phyloP scores from a whole-genome alignment of 2,329 filamentous ascomycete species.

The Clarireedia hainanense region DNA sequence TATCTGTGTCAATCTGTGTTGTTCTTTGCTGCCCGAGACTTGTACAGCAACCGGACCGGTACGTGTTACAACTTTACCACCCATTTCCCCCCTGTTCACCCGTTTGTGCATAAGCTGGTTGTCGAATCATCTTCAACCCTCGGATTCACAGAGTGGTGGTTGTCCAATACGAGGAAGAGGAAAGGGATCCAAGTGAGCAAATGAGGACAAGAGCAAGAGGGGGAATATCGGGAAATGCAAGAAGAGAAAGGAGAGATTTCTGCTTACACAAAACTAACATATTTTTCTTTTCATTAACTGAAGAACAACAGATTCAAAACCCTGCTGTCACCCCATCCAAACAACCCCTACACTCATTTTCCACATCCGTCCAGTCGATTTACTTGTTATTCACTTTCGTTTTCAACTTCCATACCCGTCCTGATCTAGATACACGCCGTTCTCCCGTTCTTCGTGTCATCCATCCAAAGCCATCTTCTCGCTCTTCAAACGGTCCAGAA shows the following conservation, averaged over 20 bases:
- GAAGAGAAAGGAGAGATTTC: background rate
- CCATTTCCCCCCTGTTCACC: background rate
- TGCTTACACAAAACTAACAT: background rate
- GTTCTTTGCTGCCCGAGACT: background rate
- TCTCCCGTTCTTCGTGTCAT: background rate
- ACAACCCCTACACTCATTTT: background rate
- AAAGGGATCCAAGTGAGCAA: background rate
- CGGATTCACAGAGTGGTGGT: background rate
- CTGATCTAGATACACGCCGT: too few relatives aligned
- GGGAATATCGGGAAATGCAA: background rate
- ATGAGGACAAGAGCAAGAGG: too few relatives aligned
- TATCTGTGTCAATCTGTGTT: background rate
- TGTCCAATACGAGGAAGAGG: background rate
- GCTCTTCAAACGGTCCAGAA: background rate
- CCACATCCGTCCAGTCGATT: background rate
- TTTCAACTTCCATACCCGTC: background rate
- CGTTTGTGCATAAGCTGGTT: background rate
- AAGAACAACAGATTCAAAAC: slow-evolving; percentile 1
- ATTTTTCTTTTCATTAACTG: background rate
- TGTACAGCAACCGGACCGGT: background rate
- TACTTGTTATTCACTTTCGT: background rate
- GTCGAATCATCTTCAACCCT: background rate
- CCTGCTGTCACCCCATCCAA: background rate
- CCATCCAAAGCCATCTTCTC: background rate
- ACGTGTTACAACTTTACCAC: slow-evolving; percentile 1